Evolutionary conservation across 208 protist species (phyloP).

Genomic region (Leishmania mexicana): DNA sequence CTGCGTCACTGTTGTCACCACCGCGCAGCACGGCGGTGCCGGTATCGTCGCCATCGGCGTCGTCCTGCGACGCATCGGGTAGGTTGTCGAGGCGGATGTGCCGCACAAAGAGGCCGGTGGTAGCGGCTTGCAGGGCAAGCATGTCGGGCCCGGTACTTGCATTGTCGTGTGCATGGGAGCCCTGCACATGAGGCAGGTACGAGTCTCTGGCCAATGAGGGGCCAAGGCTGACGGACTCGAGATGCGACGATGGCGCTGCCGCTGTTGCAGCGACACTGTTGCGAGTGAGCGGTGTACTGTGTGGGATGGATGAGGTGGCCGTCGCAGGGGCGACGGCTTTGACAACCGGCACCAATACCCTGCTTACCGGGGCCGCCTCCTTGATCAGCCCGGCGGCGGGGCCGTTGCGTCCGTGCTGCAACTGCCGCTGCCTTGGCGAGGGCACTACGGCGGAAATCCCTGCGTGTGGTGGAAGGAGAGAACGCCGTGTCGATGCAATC

Average conservation of each 20-base stretch:
- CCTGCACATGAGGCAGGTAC: slow-evolving; percentile 13
- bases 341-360: not conserved
- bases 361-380: not conserved
- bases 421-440: not conserved
- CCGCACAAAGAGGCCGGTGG: slow-evolving; percentile 24
- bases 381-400: not conserved
- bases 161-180: not conserved
- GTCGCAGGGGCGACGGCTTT: not conserved
- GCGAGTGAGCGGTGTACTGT: not conserved
- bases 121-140: slow-evolving; percentile 27
- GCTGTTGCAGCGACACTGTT: not conserved
- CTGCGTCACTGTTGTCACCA: not conserved
- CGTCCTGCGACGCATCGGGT: not conserved
- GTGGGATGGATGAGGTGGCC: not conserved
- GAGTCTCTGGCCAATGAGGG: slow-evolving; percentile 11
- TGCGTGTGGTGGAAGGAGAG: not conserved
- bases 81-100: slow-evolving; percentile 8
- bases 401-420: not conserved
- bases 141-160: not conserved
- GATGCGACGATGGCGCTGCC: slow-evolving; percentile 10
- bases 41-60: not conserved
- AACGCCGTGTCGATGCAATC: not conserved
- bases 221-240: slow-evolving; percentile 16
- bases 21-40: not conserved
- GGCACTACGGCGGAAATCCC: not conserved